Conservation (phyloP, 768 basidiomycete genomes). For the Leccinum uliginosum region DNA sequence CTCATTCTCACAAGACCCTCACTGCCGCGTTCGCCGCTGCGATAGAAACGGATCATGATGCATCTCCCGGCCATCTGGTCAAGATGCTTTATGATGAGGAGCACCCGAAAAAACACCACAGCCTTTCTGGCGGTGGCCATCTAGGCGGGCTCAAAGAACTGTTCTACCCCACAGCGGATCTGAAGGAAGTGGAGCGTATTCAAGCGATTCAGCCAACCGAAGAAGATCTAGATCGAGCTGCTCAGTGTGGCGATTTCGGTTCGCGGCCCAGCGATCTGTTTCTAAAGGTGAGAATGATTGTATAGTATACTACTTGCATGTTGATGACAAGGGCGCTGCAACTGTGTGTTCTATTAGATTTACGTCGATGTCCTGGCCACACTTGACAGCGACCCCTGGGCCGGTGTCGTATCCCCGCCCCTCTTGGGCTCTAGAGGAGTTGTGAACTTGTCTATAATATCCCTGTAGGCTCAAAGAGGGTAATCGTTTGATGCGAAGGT, state of each 20-base stretch:
- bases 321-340: background rate
- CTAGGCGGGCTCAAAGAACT: slow-evolving; percentile 16
- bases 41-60: slow-evolving; percentile 21
- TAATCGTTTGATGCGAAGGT: background rate
- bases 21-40: slow-evolving; percentile 39
- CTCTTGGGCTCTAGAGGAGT: slow-evolving; percentile 61
- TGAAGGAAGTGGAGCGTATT: slow-evolving; percentile 17
- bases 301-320: background rate
- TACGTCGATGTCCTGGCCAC: slow-evolving; percentile 59
- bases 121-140: slow-evolving; percentile 14
- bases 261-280: slow-evolving; percentile 55
- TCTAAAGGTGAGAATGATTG: slow-evolving; percentile 43
- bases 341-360: slow-evolving; percentile 36
- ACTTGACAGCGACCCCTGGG: slow-evolving; percentile 50
- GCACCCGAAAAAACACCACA: slow-evolving; percentile 25
- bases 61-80: slow-evolving; percentile 34
- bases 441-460: slow-evolving; percentile 58
- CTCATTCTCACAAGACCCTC: slow-evolving; percentile 34
- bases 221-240: slow-evolving; percentile 44
- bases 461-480: slow-evolving; percentile 35
- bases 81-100: slow-evolving; percentile 35
- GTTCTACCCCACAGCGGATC: slow-evolving; percentile 14
- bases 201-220: slow-evolving; percentile 26
- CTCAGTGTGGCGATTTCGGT: slow-evolving; percentile 49
- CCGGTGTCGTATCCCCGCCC: slow-evolving; percentile 56